Base-by-base conservation (phyloP, 495 filamentous ascomycete species). In the Durotheca rogersii region DNA sequence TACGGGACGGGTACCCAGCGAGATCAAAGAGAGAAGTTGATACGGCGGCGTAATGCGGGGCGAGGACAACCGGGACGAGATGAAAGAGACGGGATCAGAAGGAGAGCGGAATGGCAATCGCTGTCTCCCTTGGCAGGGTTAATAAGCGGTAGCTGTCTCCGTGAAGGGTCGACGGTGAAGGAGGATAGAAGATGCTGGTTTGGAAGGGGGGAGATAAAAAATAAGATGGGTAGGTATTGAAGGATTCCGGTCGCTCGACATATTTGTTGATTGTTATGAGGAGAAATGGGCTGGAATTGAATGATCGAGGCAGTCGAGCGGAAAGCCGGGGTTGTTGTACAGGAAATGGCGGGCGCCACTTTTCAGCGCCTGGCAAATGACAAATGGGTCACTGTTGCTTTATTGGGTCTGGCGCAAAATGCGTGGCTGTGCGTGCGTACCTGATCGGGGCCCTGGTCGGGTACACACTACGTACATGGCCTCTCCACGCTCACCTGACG, bases 11-110 rank as follows among this genome's bases (percentile, higher is more conserved):
- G 9, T 14, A 31, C 16, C 37, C 14, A 7, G 11, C 39, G 38
- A 2, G 25, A 42, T 39, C 12, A n/a, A 41, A 36, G 31, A 54
- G 38, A 32, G 36, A 21, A 16, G 52, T 53, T 44, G 53, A 51
- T 41, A 49, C 45, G 51, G 51, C 54, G 40, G 51, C 43, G 45
- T 53, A 53, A 41, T 51, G 56, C 51, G 56, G 45, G 52, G 10
- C 15, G 16, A 36, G 12, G 35, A 54, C 53, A 50, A 41, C 27
- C 17, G 15, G 2, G 19, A 54, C 35, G 45, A 41, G 42, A 36
- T 41, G 27, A 50, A 46, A 20, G 29, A 25, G 19, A 21, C 16
- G 30, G 35, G 37, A 17, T 32, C 19, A 31, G 1, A 19, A 34
- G 35, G 16, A 25, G 7, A 12, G 20, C 16, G 14, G n/a, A 10